These are phyloP conservation scores for Ustilago cynodontis DNA, from an alignment of 1,284 basidiomycete species.

Conservation along the genomic window DNA sequence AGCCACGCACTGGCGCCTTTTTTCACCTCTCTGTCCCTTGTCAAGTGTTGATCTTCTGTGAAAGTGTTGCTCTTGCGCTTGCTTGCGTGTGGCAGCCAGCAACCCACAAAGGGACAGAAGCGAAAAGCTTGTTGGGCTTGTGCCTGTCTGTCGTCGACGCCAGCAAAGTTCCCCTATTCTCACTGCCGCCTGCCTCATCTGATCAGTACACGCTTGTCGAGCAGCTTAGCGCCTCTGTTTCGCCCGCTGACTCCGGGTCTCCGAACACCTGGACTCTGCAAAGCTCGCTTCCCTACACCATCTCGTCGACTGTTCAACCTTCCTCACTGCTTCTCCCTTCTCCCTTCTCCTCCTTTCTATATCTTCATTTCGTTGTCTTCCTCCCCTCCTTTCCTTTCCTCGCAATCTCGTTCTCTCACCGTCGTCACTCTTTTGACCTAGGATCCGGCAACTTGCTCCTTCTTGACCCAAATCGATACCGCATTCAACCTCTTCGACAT, in stretches of 20 bases:
- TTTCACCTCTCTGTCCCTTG: background rate
- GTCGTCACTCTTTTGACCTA: conserved; percentile 46
- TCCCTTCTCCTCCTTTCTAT: conserved; percentile 1
- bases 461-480: background rate
- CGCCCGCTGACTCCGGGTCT: conserved; percentile 9
- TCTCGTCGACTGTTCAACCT: background rate
- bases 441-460: background rate
- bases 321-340: background rate
- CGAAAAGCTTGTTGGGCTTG: background rate
- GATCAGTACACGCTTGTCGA: background rate
- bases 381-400: background rate
- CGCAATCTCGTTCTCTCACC: conserved; percentile 11
- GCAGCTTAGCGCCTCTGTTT: background rate
- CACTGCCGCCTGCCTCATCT: background rate
- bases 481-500: background rate
- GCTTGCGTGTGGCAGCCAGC: background rate
- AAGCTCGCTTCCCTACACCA: background rate
- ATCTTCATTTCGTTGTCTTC: conserved; percentile 1
- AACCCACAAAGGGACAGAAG: background rate
- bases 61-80: conserved; percentile 24
- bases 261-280: conserved; percentile 11
- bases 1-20: conserved; percentile 14
- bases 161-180: background rate
- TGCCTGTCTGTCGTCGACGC: background rate
- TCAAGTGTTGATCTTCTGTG: conserved; percentile 6